Evolutionary conservation across 805 yeast species (phyloP).

Genomic region (Ogataea methanolica): DNA sequence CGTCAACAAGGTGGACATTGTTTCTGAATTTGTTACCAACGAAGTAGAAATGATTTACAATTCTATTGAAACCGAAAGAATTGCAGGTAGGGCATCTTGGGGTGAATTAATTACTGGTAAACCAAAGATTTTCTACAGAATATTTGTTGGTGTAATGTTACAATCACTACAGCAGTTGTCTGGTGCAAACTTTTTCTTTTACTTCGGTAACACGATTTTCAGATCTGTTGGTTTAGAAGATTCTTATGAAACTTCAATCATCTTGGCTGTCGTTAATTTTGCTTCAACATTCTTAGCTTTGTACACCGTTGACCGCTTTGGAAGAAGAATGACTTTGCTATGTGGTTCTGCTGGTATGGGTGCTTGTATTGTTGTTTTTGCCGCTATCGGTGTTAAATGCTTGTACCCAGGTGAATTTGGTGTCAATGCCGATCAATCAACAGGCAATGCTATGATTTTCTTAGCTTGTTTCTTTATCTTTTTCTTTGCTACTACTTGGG

Average conservation of each 20-base stretch:
- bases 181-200: conserved; percentile 63
- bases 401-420: conserved; percentile 38
- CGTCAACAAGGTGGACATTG: conserved; percentile 50
- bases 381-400: conserved; percentile 53
- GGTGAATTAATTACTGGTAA: conserved; percentile 55
- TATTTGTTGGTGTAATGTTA: conserved; percentile 51
- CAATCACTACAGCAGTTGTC: conserved; percentile 60
- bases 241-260: conserved; percentile 53
- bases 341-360: conserved; percentile 50
- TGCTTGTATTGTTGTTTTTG: conserved; percentile 53
- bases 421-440: conserved; percentile 39
- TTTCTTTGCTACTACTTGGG: conserved; percentile 73
- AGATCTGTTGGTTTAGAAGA: conserved; percentile 52
- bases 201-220: conserved; percentile 59
- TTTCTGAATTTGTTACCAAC: conserved; percentile 48
- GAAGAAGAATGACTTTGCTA: conserved; percentile 48
- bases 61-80: conserved; percentile 55
- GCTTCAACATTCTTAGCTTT: conserved; percentile 49
- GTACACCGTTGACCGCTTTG: conserved; percentile 47
- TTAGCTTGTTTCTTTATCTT: conserved; percentile 60
- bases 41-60: conserved; percentile 53
- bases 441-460: conserved; percentile 60
- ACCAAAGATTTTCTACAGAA: conserved; percentile 55
- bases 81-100: conserved; percentile 66
- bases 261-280: conserved; percentile 53